Conservation (phyloP, 768 basidiomycete genomes). For the Russula dissimulans region DNA sequence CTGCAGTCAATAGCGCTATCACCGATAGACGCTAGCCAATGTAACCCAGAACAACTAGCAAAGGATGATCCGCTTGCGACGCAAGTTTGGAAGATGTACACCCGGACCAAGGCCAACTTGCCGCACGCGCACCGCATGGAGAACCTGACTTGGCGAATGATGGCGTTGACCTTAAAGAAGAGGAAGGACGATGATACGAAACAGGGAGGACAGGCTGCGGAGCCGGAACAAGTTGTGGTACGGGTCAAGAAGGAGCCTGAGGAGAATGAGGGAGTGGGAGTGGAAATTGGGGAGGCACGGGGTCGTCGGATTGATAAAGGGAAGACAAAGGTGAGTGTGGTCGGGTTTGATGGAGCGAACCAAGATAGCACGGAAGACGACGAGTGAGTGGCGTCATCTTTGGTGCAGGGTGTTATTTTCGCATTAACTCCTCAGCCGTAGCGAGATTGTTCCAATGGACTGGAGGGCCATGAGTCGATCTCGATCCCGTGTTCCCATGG, state of each 20-base stretch:
- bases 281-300: constrained; percentile 38
- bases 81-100: constrained; percentile 96
- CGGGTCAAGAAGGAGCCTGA: constrained; percentile 22
- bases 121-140: constrained; percentile 96
- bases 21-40: constrained; percentile 28
- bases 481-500: constrained; percentile 84
- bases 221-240: constrained; percentile 14
- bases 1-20: constrained; percentile 38
- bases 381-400: constrained; percentile 47
- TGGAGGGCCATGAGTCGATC: constrained; percentile 91
- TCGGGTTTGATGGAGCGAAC: constrained; percentile 72
- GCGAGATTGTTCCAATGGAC: constrained; percentile 69
- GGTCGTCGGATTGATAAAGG: constrained; percentile 76
- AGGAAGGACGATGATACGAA: constrained; percentile 64
- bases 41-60: constrained; percentile 56
- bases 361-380: constrained; percentile 64
- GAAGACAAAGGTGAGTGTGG: constrained; percentile 65
- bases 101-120: constrained; percentile 77
- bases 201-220: constrained; percentile 16
- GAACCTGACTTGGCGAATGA: constrained; percentile 97
- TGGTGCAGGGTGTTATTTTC: constrained; percentile 18
- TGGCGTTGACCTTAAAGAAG: constrained; percentile 90
- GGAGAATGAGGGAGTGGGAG: constrained; percentile 16
- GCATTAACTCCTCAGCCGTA: constrained; percentile 26
- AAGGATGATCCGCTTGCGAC: constrained; percentile 88